Evolutionary conservation across 805 yeast genomes (phyloP), one percentile per base, ranked within the genome.

Genomic region (Metschnikowia lunata): DNA sequence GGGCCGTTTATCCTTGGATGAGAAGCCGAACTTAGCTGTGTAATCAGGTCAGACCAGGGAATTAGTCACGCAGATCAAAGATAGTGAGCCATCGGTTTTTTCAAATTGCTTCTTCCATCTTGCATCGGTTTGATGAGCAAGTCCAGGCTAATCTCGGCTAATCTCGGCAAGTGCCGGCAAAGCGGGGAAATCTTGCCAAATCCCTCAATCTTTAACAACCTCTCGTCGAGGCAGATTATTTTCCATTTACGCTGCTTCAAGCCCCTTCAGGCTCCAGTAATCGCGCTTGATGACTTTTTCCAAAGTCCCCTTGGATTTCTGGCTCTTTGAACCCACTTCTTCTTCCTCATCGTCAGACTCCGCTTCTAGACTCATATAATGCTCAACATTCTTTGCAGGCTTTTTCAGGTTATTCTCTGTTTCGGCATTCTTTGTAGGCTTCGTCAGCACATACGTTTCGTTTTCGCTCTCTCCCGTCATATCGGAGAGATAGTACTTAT

Each of bases 401-500:
- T 34, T 34, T 4, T 5, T 8, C 28, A 23, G 15, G 26, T 34
- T 36, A n/a, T 40, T 10, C 18, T 33, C 26, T 36, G 30, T 13
- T 26, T 14, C 12, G 13, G 9, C 26, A 7, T 6, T 8, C 38
- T 39, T 39, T 12, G 13, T 13, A 8, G 34, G 6, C 9, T 37
- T 31, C n/a, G 26, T 11, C 11, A 43, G 9, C 10, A 27, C 35
- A 26, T 34, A 23, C 27, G 37, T 36, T 26, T 52, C 64, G 15
- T 56, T 66, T 7, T 64, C 72, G 43, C 65, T 60, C 30, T 66
- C 72, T 10, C 56, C 69, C 1, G 73, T 64, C 61, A 72, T 63
- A 39, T 70, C 78, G 1, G 78, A 68, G 44, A 62, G 69, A 46
- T 68, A 72, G 41, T 67, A 67, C 42, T 68, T 68, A 45, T 72